Evolutionary conservation across 148 eudicot genomes (phyloP).

Genomic region (Arbutus unedo): DNA sequence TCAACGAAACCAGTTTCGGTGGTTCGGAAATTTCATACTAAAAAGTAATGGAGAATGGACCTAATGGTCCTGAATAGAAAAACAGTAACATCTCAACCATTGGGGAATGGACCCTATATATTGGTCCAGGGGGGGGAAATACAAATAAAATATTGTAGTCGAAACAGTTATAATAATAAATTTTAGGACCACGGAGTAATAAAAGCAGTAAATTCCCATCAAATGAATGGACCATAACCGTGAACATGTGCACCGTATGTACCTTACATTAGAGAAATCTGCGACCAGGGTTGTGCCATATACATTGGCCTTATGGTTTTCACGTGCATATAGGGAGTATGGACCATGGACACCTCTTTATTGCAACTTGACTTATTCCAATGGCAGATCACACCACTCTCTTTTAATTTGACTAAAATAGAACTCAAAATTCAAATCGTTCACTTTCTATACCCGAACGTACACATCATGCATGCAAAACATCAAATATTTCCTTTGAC

Average conservation of each 20-base stretch:
- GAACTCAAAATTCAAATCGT: too few relatives aligned
- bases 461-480: too few relatives aligned
- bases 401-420: too few relatives aligned
- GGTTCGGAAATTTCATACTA: neutral
- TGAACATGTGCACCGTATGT: slow-evolving; percentile 27
- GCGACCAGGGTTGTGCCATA: slow-evolving; percentile 23
- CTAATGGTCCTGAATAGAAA: neutral
- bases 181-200: slow-evolving; percentile 16
- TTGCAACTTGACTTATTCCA: neutral
- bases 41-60: neutral
- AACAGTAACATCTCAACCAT: neutral
- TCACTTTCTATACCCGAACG: too few relatives aligned
- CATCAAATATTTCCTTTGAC: too few relatives aligned
- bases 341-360: slow-evolving; percentile 29
- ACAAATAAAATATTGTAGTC: neutral
- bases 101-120: neutral
- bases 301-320: slow-evolving; percentile 14
- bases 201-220: neutral
- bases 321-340: slow-evolving; percentile 30
- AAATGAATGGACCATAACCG: slow-evolving; percentile 15
- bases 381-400: too few relatives aligned
- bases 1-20: neutral
- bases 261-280: slow-evolving; percentile 17
- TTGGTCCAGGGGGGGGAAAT: neutral
- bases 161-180: slow-evolving; percentile 18